phyloP scores from a whole-genome alignment of 169 alveolate species.

The Miamiensis avidus region DNA sequence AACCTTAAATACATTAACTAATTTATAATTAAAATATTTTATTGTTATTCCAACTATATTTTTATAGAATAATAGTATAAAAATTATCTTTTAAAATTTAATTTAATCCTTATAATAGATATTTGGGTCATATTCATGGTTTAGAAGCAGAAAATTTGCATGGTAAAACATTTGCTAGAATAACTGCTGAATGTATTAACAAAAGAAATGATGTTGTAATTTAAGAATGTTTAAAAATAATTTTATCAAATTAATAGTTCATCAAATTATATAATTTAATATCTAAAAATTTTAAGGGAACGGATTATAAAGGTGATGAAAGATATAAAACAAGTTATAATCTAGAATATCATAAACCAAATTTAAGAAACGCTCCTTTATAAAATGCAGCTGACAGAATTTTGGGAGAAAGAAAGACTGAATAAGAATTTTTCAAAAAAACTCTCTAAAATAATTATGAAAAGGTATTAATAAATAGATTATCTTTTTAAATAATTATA shows the following conservation, averaged over 20 bases:
- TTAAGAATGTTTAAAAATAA: too few relatives aligned
- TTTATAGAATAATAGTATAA: too few relatives aligned
- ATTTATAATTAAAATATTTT: too few relatives aligned
- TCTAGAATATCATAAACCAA: conserved; percentile 43
- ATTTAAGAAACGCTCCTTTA: conserved; percentile 37
- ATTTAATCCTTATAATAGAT: background rate
- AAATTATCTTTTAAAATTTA: too few relatives aligned
- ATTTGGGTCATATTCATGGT: conserved; percentile 47
- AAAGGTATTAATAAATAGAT: conserved; percentile 3
- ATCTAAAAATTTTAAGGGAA: conserved; percentile 17
- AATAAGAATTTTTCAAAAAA: conserved; percentile 8
- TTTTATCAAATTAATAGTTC: too few relatives aligned
- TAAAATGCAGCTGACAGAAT: conserved; percentile 41
- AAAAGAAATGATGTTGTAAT: conserved; percentile 26
- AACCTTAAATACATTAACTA: too few relatives aligned
- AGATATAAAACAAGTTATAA: conserved; percentile 32
- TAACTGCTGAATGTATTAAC: conserved; percentile 50
- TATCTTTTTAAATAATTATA: conserved; percentile 4
- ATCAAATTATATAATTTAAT: too few relatives aligned
- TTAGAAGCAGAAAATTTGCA: conserved; percentile 41
- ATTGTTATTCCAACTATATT: too few relatives aligned
- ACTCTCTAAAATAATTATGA: conserved; percentile 16
- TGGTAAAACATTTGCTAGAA: conserved; percentile 48
- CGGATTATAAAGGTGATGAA: conserved; percentile 24
- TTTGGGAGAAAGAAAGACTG: conserved; percentile 1